A percentile compares a stretch with the other conserved stretches of the same genome.
These are phyloP conservation scores for Serendipita sp. DNA, from an alignment of 768 basidiomycete species.

Conservation along the genomic window DNA sequence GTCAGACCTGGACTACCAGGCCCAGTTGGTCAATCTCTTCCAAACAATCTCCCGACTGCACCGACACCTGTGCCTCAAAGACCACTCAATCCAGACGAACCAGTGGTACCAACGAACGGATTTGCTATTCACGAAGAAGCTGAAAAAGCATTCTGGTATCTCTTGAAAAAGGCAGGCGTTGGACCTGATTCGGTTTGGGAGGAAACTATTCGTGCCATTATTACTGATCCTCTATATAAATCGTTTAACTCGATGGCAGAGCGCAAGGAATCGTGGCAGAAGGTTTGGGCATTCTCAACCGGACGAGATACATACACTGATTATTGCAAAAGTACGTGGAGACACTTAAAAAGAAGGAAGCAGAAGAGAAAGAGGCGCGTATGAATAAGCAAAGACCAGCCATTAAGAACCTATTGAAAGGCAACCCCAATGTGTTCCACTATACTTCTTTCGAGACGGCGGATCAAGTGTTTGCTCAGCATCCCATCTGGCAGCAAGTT, in stretches of 20 bases:
- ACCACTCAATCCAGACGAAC: constrained; percentile 72
- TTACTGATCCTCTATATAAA: constrained; percentile 95
- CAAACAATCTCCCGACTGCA: neutral
- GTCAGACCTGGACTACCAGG: neutral
- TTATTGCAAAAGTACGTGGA: constrained; percentile 46
- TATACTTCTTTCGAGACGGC: constrained; percentile 85
- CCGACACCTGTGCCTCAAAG: constrained; percentile 44
- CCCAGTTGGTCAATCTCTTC: neutral
- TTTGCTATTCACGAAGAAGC: constrained; percentile 77
- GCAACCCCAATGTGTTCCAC: constrained; percentile 76
- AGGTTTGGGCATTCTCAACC: constrained; percentile 32
- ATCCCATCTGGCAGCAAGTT: constrained; percentile 83
- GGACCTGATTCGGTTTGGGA: constrained; percentile 96
- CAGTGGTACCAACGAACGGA: constrained; percentile 78
- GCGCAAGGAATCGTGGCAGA: constrained; percentile 87
- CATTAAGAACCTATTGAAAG: constrained; percentile 67
- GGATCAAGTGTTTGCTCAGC: constrained; percentile 67
- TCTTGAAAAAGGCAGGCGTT: constrained; percentile 78
- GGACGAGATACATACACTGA: neutral
- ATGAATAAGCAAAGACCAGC: constrained; percentile 77
- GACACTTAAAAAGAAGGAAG: constrained; percentile 60
- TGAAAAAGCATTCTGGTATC: constrained; percentile 83
- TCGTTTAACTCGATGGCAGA: constrained; percentile 84
- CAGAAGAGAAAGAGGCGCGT: constrained; percentile 69
- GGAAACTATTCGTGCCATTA: constrained; percentile 91